A percentile compares a stretch with the other conserved stretches of the same genome.
Conservation (phyloP, 2,329 filamentous ascomycete species). For the Daldinia eschscholtzii region DNA sequence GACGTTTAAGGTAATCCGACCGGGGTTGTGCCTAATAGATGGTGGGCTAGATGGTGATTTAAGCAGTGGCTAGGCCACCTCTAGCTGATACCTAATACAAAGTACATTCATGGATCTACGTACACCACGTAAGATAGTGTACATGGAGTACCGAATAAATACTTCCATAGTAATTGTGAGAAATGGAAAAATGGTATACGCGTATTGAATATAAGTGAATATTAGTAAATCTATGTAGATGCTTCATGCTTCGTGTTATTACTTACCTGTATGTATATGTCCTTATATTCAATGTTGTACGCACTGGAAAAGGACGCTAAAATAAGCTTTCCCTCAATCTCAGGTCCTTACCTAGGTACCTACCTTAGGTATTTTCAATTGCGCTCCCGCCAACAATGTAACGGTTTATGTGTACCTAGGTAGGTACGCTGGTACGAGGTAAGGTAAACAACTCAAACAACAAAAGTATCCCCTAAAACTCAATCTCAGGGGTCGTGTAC, state of each 20-base stretch:
- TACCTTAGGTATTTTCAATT: too few relatives aligned
- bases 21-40: constrained; percentile 30
- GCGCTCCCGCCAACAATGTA: too few relatives aligned
- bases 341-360: neutral
- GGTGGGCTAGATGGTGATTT: constrained; percentile 16
- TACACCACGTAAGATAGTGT: neutral
- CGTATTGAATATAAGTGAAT: neutral
- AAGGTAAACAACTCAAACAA: constrained; percentile 6
- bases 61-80: constrained; percentile 14
- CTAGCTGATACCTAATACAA: too few relatives aligned
- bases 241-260: too few relatives aligned
- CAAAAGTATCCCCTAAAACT: constrained; percentile 1
- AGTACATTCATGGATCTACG: constrained; percentile 9
- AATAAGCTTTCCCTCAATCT: constrained; percentile 35
- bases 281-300: neutral
- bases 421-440: too few relatives aligned
- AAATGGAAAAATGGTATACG: neutral
- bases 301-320: neutral
- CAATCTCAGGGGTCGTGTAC: constrained; percentile 1
- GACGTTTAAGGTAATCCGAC: constrained; percentile 16
- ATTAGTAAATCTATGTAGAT: too few relatives aligned
- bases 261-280: too few relatives aligned
- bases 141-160: too few relatives aligned
- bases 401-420: too few relatives aligned
- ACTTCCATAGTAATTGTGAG: neutral